Percentiles rank a stretch among this genome's conserved stretches.
phyloP scores from a whole-genome alignment of 2,329 filamentous ascomycete genomes.

The Cladobotryum mycophilum region DNA sequence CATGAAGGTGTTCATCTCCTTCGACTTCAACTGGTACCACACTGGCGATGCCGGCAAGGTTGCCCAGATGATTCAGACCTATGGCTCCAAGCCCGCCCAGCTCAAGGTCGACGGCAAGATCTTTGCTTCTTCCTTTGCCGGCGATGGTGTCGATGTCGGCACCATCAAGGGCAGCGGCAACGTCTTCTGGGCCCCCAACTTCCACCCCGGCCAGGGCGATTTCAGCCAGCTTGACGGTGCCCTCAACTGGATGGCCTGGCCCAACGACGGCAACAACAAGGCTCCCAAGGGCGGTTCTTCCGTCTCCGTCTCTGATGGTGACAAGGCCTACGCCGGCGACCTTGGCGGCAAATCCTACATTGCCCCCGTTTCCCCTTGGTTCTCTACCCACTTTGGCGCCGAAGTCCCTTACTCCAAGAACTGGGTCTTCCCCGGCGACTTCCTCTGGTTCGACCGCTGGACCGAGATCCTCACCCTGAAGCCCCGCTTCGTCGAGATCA shows the following conservation, averaged over 20 bases:
- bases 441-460: constrained; percentile 55
- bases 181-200: constrained; percentile 46
- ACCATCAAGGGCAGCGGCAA: constrained; percentile 34
- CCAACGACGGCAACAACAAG: constrained; percentile 40
- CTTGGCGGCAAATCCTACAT: constrained; percentile 41
- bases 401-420: constrained; percentile 31
- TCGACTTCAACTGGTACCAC: constrained; percentile 48
- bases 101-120: constrained; percentile 42
- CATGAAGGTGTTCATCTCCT: constrained; percentile 51
- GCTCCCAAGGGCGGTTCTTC: constrained; percentile 35
- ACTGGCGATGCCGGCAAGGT: constrained; percentile 31
- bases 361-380: constrained; percentile 38
- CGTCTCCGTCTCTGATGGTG: constrained; percentile 36
- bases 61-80: constrained; percentile 40
- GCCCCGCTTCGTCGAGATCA: constrained; percentile 41
- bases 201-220: constrained; percentile 33
- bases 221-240: constrained; percentile 38
- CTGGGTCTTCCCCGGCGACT: constrained; percentile 53
- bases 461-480: constrained; percentile 36
- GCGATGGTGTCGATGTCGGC: constrained; percentile 38
- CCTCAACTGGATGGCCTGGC: constrained; percentile 42
- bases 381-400: constrained; percentile 42
- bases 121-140: constrained; percentile 48
- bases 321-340: constrained; percentile 27
- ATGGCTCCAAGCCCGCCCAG: constrained; percentile 37